These are phyloP conservation scores for Apiotrichum sp. DNA, from an alignment of 1,284 basidiomycete genomes.

Conservation along the genomic window DNA sequence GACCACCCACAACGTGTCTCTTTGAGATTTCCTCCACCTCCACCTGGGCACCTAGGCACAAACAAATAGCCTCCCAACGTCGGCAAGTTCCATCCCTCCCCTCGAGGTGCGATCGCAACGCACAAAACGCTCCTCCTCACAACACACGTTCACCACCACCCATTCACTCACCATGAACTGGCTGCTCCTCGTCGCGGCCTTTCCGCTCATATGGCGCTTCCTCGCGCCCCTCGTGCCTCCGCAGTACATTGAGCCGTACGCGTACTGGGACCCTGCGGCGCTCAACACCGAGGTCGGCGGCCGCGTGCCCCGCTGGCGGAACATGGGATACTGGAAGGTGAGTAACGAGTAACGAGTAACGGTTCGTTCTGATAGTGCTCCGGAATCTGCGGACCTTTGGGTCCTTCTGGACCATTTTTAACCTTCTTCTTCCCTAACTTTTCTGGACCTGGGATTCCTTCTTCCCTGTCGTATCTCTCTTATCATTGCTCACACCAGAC, in stretches of 20 bases:
- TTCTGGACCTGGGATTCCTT: too few species aligned
- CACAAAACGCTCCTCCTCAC: too few species aligned
- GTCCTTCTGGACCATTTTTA: too few species aligned
- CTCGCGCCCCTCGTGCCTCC: slow-evolving; percentile 22
- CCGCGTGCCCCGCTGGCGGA: slow-evolving; percentile 28
- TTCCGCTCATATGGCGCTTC: slow-evolving; percentile 30
- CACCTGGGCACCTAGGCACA: too few species aligned
- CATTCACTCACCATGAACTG: slow-evolving; percentile 9
- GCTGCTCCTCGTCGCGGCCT: slow-evolving; percentile 17
- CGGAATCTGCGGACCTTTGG: too few species aligned
- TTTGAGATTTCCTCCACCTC: too few species aligned
- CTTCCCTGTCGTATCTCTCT: too few species aligned
- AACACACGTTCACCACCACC: not conserved
- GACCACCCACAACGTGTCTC: too few species aligned
- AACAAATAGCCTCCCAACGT: too few species aligned
- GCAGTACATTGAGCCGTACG: slow-evolving; percentile 31
- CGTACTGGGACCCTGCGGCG: slow-evolving; percentile 24
- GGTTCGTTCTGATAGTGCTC: too few species aligned
- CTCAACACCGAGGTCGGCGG: slow-evolving; percentile 23
- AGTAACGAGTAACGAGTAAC: not conserved
- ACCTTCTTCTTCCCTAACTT: too few species aligned
- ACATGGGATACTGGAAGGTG: slow-evolving; percentile 43
- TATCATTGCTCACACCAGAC: not conserved
- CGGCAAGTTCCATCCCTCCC: not conserved
- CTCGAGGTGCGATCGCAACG: too few species aligned